Evolutionary conservation across 2,329 filamentous ascomycete species (phyloP), one percentile per base, ranked within the genome.

Genomic region (Zymoseptoria passerinii): DNA sequence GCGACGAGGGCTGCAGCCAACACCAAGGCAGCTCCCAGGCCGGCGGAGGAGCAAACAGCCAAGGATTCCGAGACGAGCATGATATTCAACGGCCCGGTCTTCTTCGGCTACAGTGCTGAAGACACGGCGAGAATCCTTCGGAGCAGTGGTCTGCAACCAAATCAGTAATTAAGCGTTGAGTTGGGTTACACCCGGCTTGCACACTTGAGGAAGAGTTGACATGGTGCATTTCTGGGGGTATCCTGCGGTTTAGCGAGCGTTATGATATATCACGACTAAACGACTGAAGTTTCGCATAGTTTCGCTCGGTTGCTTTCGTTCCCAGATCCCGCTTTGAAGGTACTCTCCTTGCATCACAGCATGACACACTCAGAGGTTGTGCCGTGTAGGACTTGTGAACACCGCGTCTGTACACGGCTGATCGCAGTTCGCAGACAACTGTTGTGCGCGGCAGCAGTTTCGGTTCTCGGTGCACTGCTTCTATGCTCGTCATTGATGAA

Each of bases 51-150:
- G 9, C 35, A 18, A 29, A 44, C 8, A 20, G 27, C n/a, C 29
- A 27, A 40, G 23, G 56, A 60, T 48, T 28, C 66, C 52, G 68
- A 71, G 8, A 83, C 89, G 8, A 86, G 88, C 66, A 88, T 96
- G 82, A 79, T 95, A 0, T 96, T 96, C 70, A 95, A 89, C 8
- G 92, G 92, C 0, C 92, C 92, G 0, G 91, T 96, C 0, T 96
- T 96, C 69, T 90, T 97, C 67, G 92, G 92, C 0, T 96, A 96
- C 68, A 85, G 87, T 8, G 82, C 90, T 61, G 89, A 95, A 60
- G 86, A 95, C 70, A 88, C 89, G n/a, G 82, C 89, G 23, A 80
- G 83, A 56, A 81, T 95, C 54, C 81, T 95, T 77, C 85, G 88
- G 65, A 67, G 68, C 52, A 67, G 58, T 50, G 68, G 68, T 19